These are phyloP conservation scores for Fonsecaea nubica DNA, from an alignment of 2,329 filamentous ascomycete species.

Conservation along the genomic window DNA sequence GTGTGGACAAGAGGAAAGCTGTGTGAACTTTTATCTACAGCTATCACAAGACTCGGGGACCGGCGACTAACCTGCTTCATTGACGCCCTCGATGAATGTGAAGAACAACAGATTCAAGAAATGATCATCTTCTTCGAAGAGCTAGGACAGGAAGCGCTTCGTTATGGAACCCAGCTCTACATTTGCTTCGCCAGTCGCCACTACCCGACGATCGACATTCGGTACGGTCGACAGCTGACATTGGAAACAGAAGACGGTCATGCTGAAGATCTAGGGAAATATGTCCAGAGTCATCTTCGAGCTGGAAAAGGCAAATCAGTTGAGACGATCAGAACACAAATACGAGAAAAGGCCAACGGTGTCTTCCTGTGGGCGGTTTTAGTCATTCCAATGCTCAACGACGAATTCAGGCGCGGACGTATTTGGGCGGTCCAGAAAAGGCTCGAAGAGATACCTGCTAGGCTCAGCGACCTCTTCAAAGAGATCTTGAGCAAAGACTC, in stretches of 20 bases:
- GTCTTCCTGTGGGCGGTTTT: slow-evolving; percentile 57
- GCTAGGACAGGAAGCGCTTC: slow-evolving; percentile 39
- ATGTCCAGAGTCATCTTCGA: slow-evolving; percentile 45
- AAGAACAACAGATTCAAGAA: slow-evolving; percentile 47
- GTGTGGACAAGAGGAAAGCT: slow-evolving; percentile 41
- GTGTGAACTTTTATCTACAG: slow-evolving; percentile 41
- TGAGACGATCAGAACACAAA: slow-evolving; percentile 41
- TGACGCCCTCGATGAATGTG: slow-evolving; percentile 57
- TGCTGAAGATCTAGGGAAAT: slow-evolving; percentile 44
- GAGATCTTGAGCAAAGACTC: slow-evolving; percentile 59
- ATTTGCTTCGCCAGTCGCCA: slow-evolving; percentile 54
- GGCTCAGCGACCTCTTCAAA: slow-evolving; percentile 58
- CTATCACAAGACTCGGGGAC: slow-evolving; percentile 41
- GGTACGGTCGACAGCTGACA: slow-evolving; percentile 41
- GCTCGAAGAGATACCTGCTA: slow-evolving; percentile 50
- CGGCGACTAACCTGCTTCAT: slow-evolving; percentile 48
- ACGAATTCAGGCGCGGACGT: slow-evolving; percentile 46
- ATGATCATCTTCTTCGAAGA: slow-evolving; percentile 49
- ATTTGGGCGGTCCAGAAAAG: slow-evolving; percentile 43
- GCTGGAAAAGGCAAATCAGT: slow-evolving; percentile 36
- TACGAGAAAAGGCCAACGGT: slow-evolving; percentile 50
- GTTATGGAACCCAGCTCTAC: slow-evolving; percentile 34
- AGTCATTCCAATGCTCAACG: slow-evolving; percentile 55
- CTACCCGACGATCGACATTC: slow-evolving; percentile 51
- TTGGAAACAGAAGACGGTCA: slow-evolving; percentile 48